Conservation (phyloP, 805 yeast species). For the Cyberlindnera mrakii region DNA sequence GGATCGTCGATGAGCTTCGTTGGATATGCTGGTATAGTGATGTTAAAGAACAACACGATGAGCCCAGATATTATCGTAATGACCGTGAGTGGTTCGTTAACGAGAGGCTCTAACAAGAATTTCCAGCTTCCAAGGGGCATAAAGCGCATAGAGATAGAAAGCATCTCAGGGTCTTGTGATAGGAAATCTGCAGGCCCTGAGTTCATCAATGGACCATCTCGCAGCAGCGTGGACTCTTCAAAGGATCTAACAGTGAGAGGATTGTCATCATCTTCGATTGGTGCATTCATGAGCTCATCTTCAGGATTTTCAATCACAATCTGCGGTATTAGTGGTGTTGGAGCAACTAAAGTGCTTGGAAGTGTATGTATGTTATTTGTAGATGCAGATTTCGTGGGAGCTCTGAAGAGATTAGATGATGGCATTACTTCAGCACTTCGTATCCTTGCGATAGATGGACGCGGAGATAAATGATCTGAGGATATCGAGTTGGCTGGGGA, state of each 20-base stretch:
- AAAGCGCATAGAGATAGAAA: background rate
- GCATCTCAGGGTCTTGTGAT: background rate
- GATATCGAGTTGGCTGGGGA: background rate
- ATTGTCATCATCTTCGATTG: no score
- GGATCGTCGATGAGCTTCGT: conserved; percentile 1
- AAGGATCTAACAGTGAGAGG: background rate
- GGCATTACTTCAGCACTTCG: no score
- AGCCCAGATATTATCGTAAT: conserved; percentile 3
- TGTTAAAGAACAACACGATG: conserved; percentile 6
- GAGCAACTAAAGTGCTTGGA: no score
- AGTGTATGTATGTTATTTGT: no score
- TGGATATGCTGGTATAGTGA: conserved; percentile 12
- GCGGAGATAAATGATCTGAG: no score
- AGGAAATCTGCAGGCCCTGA: background rate
- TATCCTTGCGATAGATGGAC: no score
- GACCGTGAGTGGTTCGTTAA: conserved; percentile 3
- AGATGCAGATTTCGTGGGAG: no score
- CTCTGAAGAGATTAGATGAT: no score
- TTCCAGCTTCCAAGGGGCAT: background rate
- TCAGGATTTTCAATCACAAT: no score
- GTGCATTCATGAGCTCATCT: no score
- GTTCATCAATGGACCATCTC: conserved; percentile 3
- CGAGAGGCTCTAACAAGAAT: conserved; percentile 1
- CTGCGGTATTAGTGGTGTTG: no score
- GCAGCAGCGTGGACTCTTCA: background rate